Evolutionary conservation across 2,329 filamentous ascomycete species (phyloP).

Genomic region (Hortaea werneckii): DNA sequence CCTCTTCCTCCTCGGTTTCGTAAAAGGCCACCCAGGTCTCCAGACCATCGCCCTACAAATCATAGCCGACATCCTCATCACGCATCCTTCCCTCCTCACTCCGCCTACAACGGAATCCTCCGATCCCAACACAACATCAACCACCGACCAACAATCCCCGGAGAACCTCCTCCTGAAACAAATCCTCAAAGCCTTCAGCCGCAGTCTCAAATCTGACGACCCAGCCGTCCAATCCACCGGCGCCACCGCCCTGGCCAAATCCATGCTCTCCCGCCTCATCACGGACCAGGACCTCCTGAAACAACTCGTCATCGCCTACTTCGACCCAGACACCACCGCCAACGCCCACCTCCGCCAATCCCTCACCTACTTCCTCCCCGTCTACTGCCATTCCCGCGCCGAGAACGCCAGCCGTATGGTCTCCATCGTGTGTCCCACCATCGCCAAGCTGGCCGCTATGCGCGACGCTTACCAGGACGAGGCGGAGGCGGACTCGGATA

Average conservation of each 20-base stretch:
- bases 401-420: constrained; percentile 80
- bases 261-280: constrained; percentile 71
- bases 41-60: constrained; percentile 88
- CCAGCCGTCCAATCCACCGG: constrained; percentile 72
- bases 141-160: background rate
- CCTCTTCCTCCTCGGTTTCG: constrained; percentile 92
- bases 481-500: constrained; percentile 56
- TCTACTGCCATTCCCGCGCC: constrained; percentile 77
- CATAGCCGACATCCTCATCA: constrained; percentile 83
- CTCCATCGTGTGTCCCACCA: constrained; percentile 58
- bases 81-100: constrained; percentile 71
- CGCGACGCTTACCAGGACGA: constrained; percentile 26
- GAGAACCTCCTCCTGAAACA: constrained; percentile 42
- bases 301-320: constrained; percentile 76
- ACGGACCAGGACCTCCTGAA: constrained; percentile 64
- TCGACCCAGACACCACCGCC: constrained; percentile 65
- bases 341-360: constrained; percentile 80
- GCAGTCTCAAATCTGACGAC: constrained; percentile 63
- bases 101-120: constrained; percentile 32
- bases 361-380: constrained; percentile 85
- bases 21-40: constrained; percentile 78
- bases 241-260: constrained; percentile 72
- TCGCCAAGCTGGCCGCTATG: constrained; percentile 53
- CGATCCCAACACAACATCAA: constrained; percentile 28
- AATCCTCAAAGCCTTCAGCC: constrained; percentile 73